Evolutionary conservation across 1,284 basidiomycete genomes (phyloP).

Genomic region (Heterobasidion occidentale): DNA sequence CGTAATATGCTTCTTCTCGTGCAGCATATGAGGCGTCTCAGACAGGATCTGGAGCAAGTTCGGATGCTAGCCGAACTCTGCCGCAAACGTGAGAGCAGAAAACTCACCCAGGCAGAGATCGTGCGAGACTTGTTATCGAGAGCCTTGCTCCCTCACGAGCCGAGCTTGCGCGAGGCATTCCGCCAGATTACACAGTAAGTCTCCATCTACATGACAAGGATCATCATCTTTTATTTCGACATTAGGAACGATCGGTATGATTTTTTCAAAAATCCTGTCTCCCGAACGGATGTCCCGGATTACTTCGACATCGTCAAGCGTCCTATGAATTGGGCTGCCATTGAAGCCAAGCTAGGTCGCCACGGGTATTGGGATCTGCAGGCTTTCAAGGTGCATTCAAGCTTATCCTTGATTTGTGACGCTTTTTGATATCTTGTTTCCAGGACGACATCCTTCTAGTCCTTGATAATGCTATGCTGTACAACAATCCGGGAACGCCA

Average conservation of each 20-base stretch:
- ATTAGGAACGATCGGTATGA: slow-evolving; percentile 67
- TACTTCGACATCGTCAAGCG: slow-evolving; percentile 84
- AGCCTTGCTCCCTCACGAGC: slow-evolving; percentile 64
- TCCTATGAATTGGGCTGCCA: slow-evolving; percentile 87
- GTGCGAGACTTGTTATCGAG: slow-evolving; percentile 62
- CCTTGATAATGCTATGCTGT: slow-evolving; percentile 78
- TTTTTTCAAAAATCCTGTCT: slow-evolving; percentile 81
- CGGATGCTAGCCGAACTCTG: slow-evolving; percentile 66
- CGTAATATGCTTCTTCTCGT: slow-evolving; percentile 10
- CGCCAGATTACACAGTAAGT: slow-evolving; percentile 61
- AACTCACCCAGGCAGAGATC: slow-evolving; percentile 67
- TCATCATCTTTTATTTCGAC: slow-evolving; percentile 4
- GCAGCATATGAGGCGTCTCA: slow-evolving; percentile 65
- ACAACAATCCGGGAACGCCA: slow-evolving; percentile 73
- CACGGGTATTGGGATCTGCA: slow-evolving; percentile 74
- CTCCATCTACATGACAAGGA: slow-evolving; percentile 1
- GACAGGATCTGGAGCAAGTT: slow-evolving; percentile 74
- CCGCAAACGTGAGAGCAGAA: slow-evolving; percentile 79
- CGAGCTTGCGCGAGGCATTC: slow-evolving; percentile 55
- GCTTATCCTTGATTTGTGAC: background rate
- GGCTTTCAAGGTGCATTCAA: slow-evolving; percentile 60
- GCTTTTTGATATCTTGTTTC: background rate
- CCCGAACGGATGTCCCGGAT: slow-evolving; percentile 75
- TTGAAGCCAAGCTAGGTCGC: slow-evolving; percentile 72
- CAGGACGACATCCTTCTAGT: slow-evolving; percentile 83